Conservation (phyloP, 306 rosid genomes). For the Gynostemma pentaphyllum region DNA sequence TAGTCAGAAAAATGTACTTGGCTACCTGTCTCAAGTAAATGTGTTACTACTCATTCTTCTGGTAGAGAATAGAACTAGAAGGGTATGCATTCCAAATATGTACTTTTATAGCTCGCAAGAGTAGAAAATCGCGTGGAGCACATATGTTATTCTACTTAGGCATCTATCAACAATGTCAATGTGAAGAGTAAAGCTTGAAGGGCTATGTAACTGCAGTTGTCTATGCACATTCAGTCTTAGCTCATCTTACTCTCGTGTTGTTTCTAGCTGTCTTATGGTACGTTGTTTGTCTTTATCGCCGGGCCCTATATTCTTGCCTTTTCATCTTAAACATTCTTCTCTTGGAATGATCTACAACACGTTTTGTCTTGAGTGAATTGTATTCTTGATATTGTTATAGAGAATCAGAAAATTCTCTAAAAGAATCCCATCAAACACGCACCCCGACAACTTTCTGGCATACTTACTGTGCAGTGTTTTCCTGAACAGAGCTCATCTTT, state of each 20-base stretch:
- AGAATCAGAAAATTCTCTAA: neutral
- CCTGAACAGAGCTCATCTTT: slow-evolving; percentile 1
- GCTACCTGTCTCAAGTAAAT: neutral
- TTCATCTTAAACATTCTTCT: neutral
- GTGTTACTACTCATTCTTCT: neutral
- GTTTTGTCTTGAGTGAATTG: neutral
- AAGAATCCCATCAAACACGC: neutral
- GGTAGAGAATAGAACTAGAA: no score
- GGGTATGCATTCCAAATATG: neutral
- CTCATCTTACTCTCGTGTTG: neutral
- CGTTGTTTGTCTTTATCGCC: neutral
- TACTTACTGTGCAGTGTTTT: neutral
- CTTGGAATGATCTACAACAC: neutral
- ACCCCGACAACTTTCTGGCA: neutral
- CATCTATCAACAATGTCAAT: neutral
- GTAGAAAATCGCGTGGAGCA: no score
- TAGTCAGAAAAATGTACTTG: neutral
- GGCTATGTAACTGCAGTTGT: neutral
- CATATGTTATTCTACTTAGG: neutral
- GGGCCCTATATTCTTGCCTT: neutral
- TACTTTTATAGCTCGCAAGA: no score
- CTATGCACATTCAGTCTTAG: neutral
- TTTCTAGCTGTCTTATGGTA: neutral
- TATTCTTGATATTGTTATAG: neutral
- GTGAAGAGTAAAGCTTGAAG: no score